A percentile compares a stretch with the other conserved stretches of the same genome.
Conservation (phyloP, 257 asterid species). For the Apocynum venetum region DNA sequence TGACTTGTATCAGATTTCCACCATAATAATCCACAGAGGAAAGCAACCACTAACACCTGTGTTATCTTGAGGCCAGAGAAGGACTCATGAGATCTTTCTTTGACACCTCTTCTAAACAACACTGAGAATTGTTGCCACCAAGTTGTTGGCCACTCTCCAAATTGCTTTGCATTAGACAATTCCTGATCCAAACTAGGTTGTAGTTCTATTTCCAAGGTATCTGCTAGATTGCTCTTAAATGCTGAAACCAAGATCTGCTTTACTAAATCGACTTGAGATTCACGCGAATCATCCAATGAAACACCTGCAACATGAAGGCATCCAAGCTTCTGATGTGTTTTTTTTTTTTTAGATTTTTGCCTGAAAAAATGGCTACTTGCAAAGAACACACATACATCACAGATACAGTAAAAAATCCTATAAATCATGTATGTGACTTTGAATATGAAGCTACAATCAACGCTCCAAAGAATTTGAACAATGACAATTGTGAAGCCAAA, state of each 20-base stretch:
- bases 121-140: constrained; percentile 77
- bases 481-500: too few relatives aligned
- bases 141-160: constrained; percentile 46
- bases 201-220: constrained; percentile 33
- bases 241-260: constrained; percentile 47
- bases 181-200: constrained; percentile 5
- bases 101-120: constrained; percentile 58
- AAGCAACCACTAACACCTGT: constrained; percentile 48
- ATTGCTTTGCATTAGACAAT: constrained; percentile 15
- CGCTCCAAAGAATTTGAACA: too few relatives aligned
- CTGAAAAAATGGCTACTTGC: too few relatives aligned
- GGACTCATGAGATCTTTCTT: constrained; percentile 66
- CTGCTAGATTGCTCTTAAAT: constrained; percentile 36
- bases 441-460: too few relatives aligned
- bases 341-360: too few relatives aligned
- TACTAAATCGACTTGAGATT: constrained; percentile 36
- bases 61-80: constrained; percentile 54
- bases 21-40: constrained; percentile 65
- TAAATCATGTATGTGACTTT: too few relatives aligned
- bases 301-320: constrained; percentile 35
- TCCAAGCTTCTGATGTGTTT: too few relatives aligned
- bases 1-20: constrained; percentile 53
- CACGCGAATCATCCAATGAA: constrained; percentile 36
- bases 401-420: too few relatives aligned
- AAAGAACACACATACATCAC: too few relatives aligned